Evolutionary conservation across 164 flowering plant genomes (phyloP).

Genomic region (Paratinospora sagittata): DNA sequence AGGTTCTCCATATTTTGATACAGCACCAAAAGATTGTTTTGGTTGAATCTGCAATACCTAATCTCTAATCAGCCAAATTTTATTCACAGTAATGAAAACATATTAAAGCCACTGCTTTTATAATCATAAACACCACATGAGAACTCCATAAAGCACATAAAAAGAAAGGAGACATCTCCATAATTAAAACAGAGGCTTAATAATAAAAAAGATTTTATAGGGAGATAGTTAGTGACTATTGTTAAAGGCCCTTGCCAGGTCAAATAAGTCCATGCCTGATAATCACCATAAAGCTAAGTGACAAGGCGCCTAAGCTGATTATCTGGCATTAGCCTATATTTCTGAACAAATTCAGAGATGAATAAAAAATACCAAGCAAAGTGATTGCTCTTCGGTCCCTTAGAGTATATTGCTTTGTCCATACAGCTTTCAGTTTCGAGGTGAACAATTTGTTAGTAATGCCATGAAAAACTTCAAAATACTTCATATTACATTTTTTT

Average conservation of each 20-base stretch:
- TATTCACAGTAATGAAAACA: no score
- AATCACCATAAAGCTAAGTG: no score
- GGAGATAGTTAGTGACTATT: background rate
- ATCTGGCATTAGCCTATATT: no score
- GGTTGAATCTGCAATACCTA: slow-evolving; percentile 40
- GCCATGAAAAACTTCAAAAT: no score
- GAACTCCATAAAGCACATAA: background rate
- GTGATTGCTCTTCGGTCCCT: no score
- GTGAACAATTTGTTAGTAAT: no score
- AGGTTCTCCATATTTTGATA: slow-evolving; percentile 47
- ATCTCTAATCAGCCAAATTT: slow-evolving; percentile 13
- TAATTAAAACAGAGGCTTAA: background rate
- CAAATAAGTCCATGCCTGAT: background rate
- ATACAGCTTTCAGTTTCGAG: no score
- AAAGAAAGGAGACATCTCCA: background rate
- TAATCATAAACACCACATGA: background rate
- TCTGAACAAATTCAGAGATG: no score
- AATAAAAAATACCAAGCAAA: no score
- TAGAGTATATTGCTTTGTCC: no score
- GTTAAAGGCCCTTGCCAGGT: background rate
- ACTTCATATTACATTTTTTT: no score
- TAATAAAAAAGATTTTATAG: background rate
- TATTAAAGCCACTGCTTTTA: background rate
- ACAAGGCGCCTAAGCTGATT: no score
- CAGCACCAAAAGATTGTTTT: slow-evolving; percentile 33